Evolutionary conservation across 164 flowering plant genomes (phyloP), one percentile per base, ranked within the genome.

Genomic region (Houttuynia cordata): DNA sequence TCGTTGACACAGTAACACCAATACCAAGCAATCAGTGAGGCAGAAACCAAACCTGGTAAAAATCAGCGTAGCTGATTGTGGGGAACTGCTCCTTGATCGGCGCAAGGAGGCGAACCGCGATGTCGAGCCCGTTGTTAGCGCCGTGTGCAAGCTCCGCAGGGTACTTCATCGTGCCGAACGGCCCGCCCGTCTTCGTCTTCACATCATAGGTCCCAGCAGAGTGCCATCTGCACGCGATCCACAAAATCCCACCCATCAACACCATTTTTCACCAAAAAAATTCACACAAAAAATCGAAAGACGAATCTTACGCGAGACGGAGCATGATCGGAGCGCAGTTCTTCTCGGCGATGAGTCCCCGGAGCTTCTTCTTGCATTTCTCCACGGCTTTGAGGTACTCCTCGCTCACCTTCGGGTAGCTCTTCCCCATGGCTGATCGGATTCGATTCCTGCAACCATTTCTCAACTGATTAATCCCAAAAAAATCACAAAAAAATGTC

Each of bases 191-290:
- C 78, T 65, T 89, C 4, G 89, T 72, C 62, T 70, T 70, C 68
- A 74, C 81, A 71, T 89, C 96, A 41, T 30, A 92, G 49, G 98
- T 92, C 21, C 98, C 98, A 52, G 98, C 98, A 1, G 96, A 84
- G 78, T 92, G 96, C 96, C 96, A 92, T 57, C 98, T 92, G 72
- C 56, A n/a, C n/a, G 23, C 4, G 68, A n/a, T n/a, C n/a, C n/a
- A n/a, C n/a, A n/a, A n/a, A n/a, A n/a, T n/a, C n/a, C n/a, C n/a
- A n/a, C n/a, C n/a, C n/a, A n/a, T n/a, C n/a, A n/a, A n/a, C 57
- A 24, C 30, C 37, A 54, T 24, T 45, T 12, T 17, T 17, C 2
- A 45, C 14, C 13, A 3, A 45, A 24, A n/a, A n/a, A n/a, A n/a
- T n/a, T n/a, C n/a, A n/a, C n/a, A n/a, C n/a, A n/a, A n/a, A n/a